Base-by-base conservation (phyloP, 768 basidiomycete genomes). In the Candolleomyces eurysporus region DNA sequence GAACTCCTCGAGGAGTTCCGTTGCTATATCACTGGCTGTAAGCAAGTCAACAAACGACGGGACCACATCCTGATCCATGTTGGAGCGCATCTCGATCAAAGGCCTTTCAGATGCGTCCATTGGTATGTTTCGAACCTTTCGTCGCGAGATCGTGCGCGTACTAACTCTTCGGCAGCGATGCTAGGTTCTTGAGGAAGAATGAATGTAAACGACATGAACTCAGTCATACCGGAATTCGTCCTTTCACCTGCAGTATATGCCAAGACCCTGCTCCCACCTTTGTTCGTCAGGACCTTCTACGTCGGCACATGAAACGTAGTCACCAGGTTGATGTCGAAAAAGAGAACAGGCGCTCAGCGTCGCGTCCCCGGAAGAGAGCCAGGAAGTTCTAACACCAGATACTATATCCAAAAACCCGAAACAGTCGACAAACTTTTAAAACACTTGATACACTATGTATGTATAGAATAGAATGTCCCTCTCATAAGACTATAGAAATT, bases 11-110 rank as follows among this genome's bases (percentile, higher is more conserved):
- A 79, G 10, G 83, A 89, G 46, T 90, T 83, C 65, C 79, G 89
- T 42, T 91, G 89, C 66, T 91, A 91, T 66, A 74, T 91, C 46
- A 65, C 76, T 21, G 89, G 86, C 8, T 91, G 89, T 69, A 71
- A 76, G 30, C 89, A 91, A 68, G 78, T 74, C 58, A 91, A 91
- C 76, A 90, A 86, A 71, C 79, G 89, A 60, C 77, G 85, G 58
- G 89, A 91, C 68, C 89, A 91, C 63, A 91, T 91, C 63, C 69
- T 89, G 32, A 88, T 88, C 42, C 89, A 91, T 62, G 81, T 91
- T 36, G 88, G 89, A 32, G 84, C 85, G 17, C 89, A 91, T 68
- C 78, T 91, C 55, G 84, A 88, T 61, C 85, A 89, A 66, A 74
- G 88, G 64, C 86, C 84, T 5, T 90, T 85, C 71, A 75, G 79